phyloP scores from a whole-genome alignment of 352 stramenopile species.

The Globisporangium cylindrosporum region DNA sequence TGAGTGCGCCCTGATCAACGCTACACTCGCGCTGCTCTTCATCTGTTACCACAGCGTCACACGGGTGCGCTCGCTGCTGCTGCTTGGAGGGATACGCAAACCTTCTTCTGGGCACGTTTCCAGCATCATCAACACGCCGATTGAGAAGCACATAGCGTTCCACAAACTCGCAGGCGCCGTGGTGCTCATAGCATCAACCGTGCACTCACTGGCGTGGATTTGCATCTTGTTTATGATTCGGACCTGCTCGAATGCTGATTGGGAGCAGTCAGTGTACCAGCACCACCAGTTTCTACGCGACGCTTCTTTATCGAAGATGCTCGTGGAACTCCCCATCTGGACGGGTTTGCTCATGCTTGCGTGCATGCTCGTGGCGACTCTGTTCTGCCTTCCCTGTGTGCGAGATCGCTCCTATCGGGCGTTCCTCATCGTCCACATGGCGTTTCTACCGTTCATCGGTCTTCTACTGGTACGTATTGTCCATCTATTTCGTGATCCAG shows the following conservation, averaged over 20 bases:
- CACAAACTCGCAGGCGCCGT: conserved; percentile 35
- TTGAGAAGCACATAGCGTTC: conserved; percentile 36
- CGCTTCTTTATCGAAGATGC: conserved; percentile 5
- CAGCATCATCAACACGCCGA: conserved; percentile 3
- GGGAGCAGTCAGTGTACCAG: conserved; percentile 23
- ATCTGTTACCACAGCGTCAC: conserved; percentile 33
- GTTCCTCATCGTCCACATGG: conserved; percentile 30
- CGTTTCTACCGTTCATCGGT: conserved; percentile 29
- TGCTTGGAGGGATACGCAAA: neutral
- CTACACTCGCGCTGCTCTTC: conserved; percentile 25
- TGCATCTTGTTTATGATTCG: conserved; percentile 24
- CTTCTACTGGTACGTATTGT: conserved; percentile 26
- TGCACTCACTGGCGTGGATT: conserved; percentile 37
- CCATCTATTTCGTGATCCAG: neutral
- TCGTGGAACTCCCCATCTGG: conserved; percentile 32
- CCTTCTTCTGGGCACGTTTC: neutral
- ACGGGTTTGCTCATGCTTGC: conserved; percentile 37
- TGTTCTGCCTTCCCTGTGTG: conserved; percentile 22
- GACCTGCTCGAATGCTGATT: conserved; percentile 16
- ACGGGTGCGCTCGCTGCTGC: conserved; percentile 12
- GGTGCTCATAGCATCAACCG: conserved; percentile 24
- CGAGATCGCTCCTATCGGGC: conserved; percentile 22
- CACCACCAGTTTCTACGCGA: conserved; percentile 21
- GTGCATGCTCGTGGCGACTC: conserved; percentile 23
- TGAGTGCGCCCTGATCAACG: conserved; percentile 42